Conservation (phyloP, 192 early-diverging fungal species). For the Mortierella hygrophila region DNA sequence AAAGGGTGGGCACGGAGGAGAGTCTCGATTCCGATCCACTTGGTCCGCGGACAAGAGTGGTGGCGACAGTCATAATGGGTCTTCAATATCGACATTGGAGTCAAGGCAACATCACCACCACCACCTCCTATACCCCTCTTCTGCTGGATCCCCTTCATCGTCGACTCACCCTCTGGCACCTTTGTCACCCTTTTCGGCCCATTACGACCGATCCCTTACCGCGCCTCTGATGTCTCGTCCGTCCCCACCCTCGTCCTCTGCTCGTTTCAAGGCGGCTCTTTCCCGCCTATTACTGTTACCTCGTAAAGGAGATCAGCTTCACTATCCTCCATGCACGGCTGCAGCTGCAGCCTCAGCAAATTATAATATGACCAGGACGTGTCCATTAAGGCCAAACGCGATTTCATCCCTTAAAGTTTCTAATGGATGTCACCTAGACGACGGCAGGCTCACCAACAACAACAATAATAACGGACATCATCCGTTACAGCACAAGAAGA, state of each 20-base stretch:
- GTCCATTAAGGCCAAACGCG: neutral
- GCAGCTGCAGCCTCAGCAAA: neutral
- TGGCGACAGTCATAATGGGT: neutral
- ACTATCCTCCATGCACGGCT: neutral
- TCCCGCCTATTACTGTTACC: constrained; percentile 11
- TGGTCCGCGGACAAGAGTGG: neutral
- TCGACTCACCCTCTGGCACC: neutral
- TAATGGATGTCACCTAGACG: neutral
- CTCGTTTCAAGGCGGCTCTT: constrained; percentile 27
- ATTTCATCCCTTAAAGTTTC: neutral
- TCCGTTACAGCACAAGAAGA: neutral
- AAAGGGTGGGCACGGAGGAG: neutral
- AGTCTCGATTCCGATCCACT: neutral
- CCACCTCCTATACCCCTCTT: neutral
- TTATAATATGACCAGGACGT: neutral
- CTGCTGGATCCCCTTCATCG: neutral
- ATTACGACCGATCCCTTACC: neutral
- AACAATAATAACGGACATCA: neutral
- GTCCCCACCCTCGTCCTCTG: neutral
- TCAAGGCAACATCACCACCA: neutral
- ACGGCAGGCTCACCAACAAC: neutral
- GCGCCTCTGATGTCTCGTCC: neutral
- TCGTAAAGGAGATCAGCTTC: constrained; percentile 8
- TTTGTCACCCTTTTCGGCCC: neutral
- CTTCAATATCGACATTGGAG: neutral